Evolutionary conservation across 2,329 filamentous ascomycete genomes (phyloP).

Genomic region (Colletotrichum kahawae): DNA sequence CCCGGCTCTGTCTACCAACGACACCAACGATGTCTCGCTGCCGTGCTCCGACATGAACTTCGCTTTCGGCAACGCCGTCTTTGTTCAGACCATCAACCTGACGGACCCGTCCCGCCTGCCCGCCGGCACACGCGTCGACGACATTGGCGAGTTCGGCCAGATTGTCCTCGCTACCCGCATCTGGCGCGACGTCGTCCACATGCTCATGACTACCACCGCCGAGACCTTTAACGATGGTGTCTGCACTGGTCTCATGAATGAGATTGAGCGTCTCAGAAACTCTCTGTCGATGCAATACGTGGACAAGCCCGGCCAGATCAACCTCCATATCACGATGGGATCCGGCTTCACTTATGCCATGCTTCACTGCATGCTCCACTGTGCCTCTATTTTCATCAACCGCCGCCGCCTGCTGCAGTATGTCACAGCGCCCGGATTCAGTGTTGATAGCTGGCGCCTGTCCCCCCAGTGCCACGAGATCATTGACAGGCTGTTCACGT

Average conservation of each 20-base stretch:
- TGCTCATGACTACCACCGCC: constrained; percentile 60
- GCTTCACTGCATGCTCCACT: constrained; percentile 66
- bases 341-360: constrained; percentile 67
- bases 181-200: constrained; percentile 66
- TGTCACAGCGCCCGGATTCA: constrained; percentile 58
- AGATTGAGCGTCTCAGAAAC: constrained; percentile 60
- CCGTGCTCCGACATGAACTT: constrained; percentile 68
- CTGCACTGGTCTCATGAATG: constrained; percentile 54
- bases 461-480: constrained; percentile 55
- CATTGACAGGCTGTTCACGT: constrained; percentile 61
- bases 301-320: constrained; percentile 66
- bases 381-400: constrained; percentile 65
- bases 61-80: constrained; percentile 65
- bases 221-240: constrained; percentile 59
- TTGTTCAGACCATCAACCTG: constrained; percentile 59
- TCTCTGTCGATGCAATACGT: constrained; percentile 64
- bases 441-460: constrained; percentile 57
- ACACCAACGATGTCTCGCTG: constrained; percentile 60
- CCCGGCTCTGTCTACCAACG: constrained; percentile 58
- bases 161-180: constrained; percentile 65
- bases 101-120: constrained; percentile 42
- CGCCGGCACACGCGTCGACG: constrained; percentile 45
- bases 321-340: constrained; percentile 68
- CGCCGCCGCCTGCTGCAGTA: constrained; percentile 63
- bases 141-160: constrained; percentile 66